Evolutionary conservation across 2,329 filamentous ascomycete genomes (phyloP), one percentile per base, ranked within the genome.

Genomic region (Penicillium sp.): DNA sequence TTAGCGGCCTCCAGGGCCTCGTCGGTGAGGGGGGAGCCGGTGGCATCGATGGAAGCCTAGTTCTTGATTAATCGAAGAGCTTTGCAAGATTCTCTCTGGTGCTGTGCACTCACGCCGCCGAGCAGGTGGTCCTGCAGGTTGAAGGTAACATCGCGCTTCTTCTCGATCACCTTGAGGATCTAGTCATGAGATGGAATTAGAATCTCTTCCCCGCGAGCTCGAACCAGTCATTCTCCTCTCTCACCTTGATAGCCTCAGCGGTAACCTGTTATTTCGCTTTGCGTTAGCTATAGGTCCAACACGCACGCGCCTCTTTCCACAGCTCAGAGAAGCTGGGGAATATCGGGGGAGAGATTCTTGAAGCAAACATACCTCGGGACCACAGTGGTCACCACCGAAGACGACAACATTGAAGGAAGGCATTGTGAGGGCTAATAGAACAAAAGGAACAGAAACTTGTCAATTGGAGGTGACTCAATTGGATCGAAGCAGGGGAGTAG

Each of bases 71-170:
- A 51, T 37, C 28, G 42, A 56, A 30, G 49, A 40, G 53, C 38
- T 51, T 28, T 19, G 13, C 5, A 4, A 22, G 7, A 17, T 26
- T 26, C 6, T 13, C 6, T 13, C 10, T 28, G 8, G 24, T 22
- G 13, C 33, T 44, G 7, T n/a, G 38, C 54, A 86, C 91, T 83
- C 87, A 96, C 94, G 73, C 95, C 94, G 73, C 95, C 93, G 61
- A 99, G 86, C 60, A 96, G 85, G 76, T 97, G 92, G 60, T 97
- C 88, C 76, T 97, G 87, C 72, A 97, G 90, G 77, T 95, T 92
- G 83, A 98, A 97, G 73, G 89, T 89, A 76, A 90, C 85, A 60
- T 89, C 85, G 75, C 87, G 89, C 70, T 83, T 81, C 71, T 89
- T 85, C 82, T 96, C 91, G 62, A 98, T 83, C 4, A 90, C 85